Evolutionary conservation across 2,329 filamentous ascomycete species (phyloP), one percentile per base, ranked within the genome.

Genomic region (Sarocladium kiliense): DNA sequence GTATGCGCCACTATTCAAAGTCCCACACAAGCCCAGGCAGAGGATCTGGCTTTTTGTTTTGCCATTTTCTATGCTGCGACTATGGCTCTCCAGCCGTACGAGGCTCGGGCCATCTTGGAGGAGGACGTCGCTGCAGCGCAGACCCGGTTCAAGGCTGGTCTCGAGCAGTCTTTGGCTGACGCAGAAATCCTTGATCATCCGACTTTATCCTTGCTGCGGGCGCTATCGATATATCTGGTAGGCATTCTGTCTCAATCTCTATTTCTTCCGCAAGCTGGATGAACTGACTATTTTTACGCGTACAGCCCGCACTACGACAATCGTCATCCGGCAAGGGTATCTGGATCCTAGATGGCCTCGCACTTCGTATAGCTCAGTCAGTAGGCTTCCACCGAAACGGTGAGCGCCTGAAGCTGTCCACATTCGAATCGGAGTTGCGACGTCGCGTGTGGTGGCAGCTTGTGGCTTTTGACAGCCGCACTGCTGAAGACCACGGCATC

Each of bases 381-480:
- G 61, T 79, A 6, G 76, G 76, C 0, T 65, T 79, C 0, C 75
- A 78, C 57, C 70, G 71, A 3, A 74, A 78, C 54, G 62, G 67
- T 9, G 58, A 57, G 14, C 41, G 56, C 2, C 59, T 59, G n/a
- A 60, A 63, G 41, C 63, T 45, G 39, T 67, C 23, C 53, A 60
- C 25, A 56, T 65, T 53, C 37, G 56, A 56, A 3, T 60, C 60
- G 58, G 68, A 70, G 37, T 59, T 65, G 2, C 62, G 67, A 16
- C 59, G 68, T 2, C 61, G 66, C 23, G 60, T 66, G 6, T 71
- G 68, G 60, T 69, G 67, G 65, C 62, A 63, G 10, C 50, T 69
- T 3, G 74, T 72, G 56, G 67, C 71, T 19, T 73, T 77, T 53
- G 71, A 39, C 16, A 39, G 36, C 16, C 36, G 16, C 7, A 39